Base-by-base conservation (phyloP, 164 flowering plant species). In the Umbellularia californica region DNA sequence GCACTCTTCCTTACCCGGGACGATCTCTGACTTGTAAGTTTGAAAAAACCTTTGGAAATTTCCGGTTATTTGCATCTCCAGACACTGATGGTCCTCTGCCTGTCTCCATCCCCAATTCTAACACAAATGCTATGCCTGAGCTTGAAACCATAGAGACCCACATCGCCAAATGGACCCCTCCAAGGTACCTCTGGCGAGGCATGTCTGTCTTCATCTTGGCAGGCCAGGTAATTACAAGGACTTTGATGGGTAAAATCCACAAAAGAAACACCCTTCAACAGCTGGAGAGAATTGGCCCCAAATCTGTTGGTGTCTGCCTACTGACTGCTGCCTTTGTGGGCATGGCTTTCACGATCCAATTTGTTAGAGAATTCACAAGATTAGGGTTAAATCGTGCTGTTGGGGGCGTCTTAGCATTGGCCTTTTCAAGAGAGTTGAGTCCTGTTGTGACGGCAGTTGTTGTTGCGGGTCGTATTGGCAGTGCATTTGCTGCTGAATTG, bases 341-440 rank as follows among this genome's bases (percentile, higher is more conserved):
- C 33, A 93, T 95, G 99, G 99, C 99, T 24, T 95, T 95, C 77
- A 88, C 97, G 2, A 93, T 95, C 74, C 99, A 95, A 71, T 95
- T 95, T 71, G 97, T 95, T 9, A 78, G 94, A 69, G 99, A 95
- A 76, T 95, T 95, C 77, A 93, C 97, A 23, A 83, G 97, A 69
- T 76, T 95, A 71, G 99, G 99, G 22, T 79, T 95, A 35, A 90
- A 88, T 74, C 77, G 97, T 71, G 84, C 95, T 13, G 89, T 93
- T 15, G 98, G 97, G 64, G 97, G 97, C 2, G 98, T 95, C 13
- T 75, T 95, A 62, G 97, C 97, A 3, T 83, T 95, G 33, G 94
- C 99, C 69, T 95, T 95, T 77, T 85, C 95, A 1, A 83, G 99
- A 72, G 99, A 95, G 79, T 82, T 93, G 69, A 95, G 99, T 67